Conservation (phyloP, 805 yeast species). For the Hanseniaspora lachancei region DNA sequence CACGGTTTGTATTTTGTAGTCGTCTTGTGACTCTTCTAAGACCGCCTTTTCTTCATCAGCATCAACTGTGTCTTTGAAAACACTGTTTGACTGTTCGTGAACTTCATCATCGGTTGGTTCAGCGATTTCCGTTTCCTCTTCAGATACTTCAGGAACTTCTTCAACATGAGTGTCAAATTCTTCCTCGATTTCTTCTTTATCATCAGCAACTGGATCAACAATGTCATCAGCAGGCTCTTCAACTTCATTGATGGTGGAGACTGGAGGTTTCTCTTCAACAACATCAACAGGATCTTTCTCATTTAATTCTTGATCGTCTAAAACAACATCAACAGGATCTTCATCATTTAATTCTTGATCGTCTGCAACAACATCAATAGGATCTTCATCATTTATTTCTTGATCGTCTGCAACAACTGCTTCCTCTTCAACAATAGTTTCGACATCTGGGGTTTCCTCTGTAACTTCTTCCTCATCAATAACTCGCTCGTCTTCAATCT, state of each 20-base stretch:
- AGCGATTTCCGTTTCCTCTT: not conserved
- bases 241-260: not conserved
- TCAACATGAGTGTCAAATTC: not conserved
- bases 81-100: not conserved
- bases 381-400: not conserved
- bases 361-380: not conserved
- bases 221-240: not conserved
- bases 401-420: not conserved
- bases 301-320: too few relatives aligned
- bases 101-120: not conserved
- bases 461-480: not conserved
- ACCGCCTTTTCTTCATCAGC: not conserved
- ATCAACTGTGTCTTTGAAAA: not conserved
- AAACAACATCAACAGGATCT: not conserved
- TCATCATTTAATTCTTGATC: too few relatives aligned
- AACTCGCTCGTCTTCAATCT: not conserved
- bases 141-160: not conserved
- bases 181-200: not conserved
- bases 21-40: not conserved
- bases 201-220: not conserved
- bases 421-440: not conserved
- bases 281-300: not conserved
- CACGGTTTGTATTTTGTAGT: slow-evolving; percentile 11
- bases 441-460: not conserved
- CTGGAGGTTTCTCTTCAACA: not conserved